phyloP scores from a whole-genome alignment of 2,329 filamentous ascomycete genomes.

The Penicillium hordei region DNA sequence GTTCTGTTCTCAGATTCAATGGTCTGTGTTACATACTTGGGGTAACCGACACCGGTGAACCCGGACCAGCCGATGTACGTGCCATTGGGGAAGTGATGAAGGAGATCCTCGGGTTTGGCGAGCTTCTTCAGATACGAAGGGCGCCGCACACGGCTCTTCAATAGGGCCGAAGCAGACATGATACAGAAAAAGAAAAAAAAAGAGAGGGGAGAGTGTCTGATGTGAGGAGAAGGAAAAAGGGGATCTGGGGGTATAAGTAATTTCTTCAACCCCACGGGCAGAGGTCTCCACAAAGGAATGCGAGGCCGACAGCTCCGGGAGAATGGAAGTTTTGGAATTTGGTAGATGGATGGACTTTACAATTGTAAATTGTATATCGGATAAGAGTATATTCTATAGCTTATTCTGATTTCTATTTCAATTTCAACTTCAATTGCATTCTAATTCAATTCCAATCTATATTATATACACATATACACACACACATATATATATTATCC shows the following conservation, averaged over 20 bases:
- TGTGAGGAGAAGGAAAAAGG: slow-evolving; percentile 5
- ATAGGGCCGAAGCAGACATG: slow-evolving; percentile 66
- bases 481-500: not conserved
- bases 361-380: not conserved
- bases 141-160: slow-evolving; percentile 72
- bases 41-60: slow-evolving; percentile 87
- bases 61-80: slow-evolving; percentile 89
- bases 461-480: not conserved
- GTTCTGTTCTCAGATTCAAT: not conserved
- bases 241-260: slow-evolving; percentile 14
- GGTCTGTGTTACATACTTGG: slow-evolving; percentile 61
- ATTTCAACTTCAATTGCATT: not conserved
- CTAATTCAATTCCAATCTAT: not conserved
- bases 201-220: slow-evolving; percentile 16
- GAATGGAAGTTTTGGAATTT: slow-evolving; percentile 1
- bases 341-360: not conserved
- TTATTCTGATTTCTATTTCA: no score
- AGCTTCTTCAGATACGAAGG: slow-evolving; percentile 79
- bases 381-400: not conserved
- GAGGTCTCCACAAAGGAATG: slow-evolving; percentile 8
- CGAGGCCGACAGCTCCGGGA: slow-evolving; percentile 7
- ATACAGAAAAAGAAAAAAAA: not conserved
- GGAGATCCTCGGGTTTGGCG: slow-evolving; percentile 73
- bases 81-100: slow-evolving; percentile 78
- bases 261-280: slow-evolving; percentile 19